Conservation (phyloP, 2,329 filamentous ascomycete species). For the Monilinia aucupariae region DNA sequence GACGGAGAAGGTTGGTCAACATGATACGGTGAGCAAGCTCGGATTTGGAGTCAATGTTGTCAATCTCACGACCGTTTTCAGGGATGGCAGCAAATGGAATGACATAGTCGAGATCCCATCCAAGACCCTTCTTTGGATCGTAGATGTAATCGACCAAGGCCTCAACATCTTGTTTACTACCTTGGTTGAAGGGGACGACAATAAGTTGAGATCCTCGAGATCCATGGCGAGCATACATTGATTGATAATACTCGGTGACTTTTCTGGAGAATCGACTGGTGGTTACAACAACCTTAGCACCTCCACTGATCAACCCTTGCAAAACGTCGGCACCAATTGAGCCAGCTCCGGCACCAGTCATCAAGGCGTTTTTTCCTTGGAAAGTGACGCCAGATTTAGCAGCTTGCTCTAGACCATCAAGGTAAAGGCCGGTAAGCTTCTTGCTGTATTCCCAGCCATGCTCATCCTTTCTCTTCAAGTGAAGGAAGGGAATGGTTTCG, state of each 20-base stretch:
- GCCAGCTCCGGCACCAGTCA: conserved; percentile 96
- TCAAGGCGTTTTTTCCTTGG: conserved; percentile 90
- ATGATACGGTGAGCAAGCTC: conserved; percentile 98
- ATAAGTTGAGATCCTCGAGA: conserved; percentile 93
- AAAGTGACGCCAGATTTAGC: conserved; percentile 85
- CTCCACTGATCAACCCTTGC: conserved; percentile 91
- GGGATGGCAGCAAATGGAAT: conserved; percentile 96
- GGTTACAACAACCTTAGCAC: conserved; percentile 93
- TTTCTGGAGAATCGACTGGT: conserved; percentile 94
- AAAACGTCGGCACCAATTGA: conserved; percentile 97
- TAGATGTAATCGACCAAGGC: conserved; percentile 95
- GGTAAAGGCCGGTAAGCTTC: conserved; percentile 88
- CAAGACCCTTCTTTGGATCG: conserved; percentile 89
- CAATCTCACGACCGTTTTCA: conserved; percentile 95
- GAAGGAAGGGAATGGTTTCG: conserved; percentile 95
- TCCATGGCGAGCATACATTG: conserved; percentile 94
- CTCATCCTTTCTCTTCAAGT: conserved; percentile 87
- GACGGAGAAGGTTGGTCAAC: conserved; percentile 91
- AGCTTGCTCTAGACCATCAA: conserved; percentile 85
- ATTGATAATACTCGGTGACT: conserved; percentile 98
- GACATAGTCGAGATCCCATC: conserved; percentile 96
- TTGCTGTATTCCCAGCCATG: conserved; percentile 99
- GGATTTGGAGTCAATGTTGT: conserved; percentile 92
- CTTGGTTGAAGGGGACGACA: conserved; percentile 98
- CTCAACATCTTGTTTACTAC: conserved; percentile 96